A percentile compares a stretch with the other conserved stretches of the same genome.
Conservation (phyloP, 768 basidiomycete genomes). For the Boletus subparvulus region DNA sequence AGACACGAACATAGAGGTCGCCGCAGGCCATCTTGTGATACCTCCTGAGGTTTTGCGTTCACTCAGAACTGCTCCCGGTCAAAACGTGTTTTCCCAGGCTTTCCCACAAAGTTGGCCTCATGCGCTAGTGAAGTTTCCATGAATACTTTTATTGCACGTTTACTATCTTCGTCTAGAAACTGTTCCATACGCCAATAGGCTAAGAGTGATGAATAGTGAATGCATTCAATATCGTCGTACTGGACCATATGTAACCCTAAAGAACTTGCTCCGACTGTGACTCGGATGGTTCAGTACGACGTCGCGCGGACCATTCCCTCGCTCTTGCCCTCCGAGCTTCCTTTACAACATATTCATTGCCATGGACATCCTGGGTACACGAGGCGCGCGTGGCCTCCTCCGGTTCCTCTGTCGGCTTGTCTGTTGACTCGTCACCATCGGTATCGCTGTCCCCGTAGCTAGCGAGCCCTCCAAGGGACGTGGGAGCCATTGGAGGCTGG, state of each 20-base stretch:
- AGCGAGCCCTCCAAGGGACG: slow-evolving; percentile 51
- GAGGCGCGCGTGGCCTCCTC: neutral
- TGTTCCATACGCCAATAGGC: too few species aligned
- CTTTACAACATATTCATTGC: slow-evolving; percentile 24
- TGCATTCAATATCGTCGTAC: too few species aligned
- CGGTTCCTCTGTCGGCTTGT: slow-evolving; percentile 13
- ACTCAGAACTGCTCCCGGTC: neutral
- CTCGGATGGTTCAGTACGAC: slow-evolving; percentile 33
- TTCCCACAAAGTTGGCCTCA: neutral
- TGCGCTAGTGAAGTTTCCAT: too few species aligned
- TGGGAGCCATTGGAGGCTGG: neutral
- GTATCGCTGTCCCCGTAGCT: slow-evolving; percentile 61
- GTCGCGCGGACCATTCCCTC: slow-evolving; percentile 56
- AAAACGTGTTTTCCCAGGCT: slow-evolving; percentile 7
- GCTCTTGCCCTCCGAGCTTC: slow-evolving; percentile 55
- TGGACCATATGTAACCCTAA: neutral
- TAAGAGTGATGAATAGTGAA: neutral
- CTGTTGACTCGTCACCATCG: slow-evolving; percentile 34
- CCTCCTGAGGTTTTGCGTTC: neutral
- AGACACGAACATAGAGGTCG: too few species aligned
- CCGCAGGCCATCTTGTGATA: neutral
- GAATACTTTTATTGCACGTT: neutral
- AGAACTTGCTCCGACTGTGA: slow-evolving; percentile 5
- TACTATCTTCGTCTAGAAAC: neutral
- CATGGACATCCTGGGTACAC: neutral